A percentile compares a stretch with the other conserved stretches of the same genome.
phyloP scores from a whole-genome alignment of 805 yeast species.

The Yamadazyma nakazawae region DNA sequence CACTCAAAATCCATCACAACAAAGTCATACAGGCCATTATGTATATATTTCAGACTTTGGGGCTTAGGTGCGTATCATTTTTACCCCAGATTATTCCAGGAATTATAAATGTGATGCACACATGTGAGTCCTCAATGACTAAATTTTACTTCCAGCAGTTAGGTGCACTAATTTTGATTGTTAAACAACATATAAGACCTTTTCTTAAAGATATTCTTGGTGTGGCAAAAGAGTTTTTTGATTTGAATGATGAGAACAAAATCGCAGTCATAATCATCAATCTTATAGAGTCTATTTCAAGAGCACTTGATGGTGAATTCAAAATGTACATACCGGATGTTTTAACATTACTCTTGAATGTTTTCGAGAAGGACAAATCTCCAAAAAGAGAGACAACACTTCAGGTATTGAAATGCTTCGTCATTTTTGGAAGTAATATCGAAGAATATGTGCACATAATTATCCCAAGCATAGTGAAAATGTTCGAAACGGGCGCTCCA shows the following conservation, averaged over 20 bases:
- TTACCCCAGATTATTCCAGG: constrained; percentile 87
- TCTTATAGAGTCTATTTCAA: constrained; percentile 78
- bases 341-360: constrained; percentile 69
- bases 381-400: constrained; percentile 58
- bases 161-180: constrained; percentile 73
- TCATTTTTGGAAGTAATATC: constrained; percentile 79
- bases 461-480: constrained; percentile 77
- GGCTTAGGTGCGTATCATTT: constrained; percentile 86
- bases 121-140: constrained; percentile 72
- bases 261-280: constrained; percentile 77
- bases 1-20: constrained; percentile 82
- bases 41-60: constrained; percentile 85
- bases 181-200: constrained; percentile 86
- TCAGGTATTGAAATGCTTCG: constrained; percentile 77
- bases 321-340: constrained; percentile 77
- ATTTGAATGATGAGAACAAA: constrained; percentile 40
- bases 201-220: constrained; percentile 71
- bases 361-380: constrained; percentile 70
- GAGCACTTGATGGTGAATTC: constrained; percentile 89
- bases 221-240: constrained; percentile 72
- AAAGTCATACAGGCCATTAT: constrained; percentile 92
- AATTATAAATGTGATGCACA: constrained; percentile 76
- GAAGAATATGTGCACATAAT: constrained; percentile 87
- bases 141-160: constrained; percentile 89
- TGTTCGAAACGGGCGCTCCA: constrained; percentile 71